Evolutionary conservation across 2,329 filamentous ascomycete genomes (phyloP).

Genomic region (Aspergillus sojae): DNA sequence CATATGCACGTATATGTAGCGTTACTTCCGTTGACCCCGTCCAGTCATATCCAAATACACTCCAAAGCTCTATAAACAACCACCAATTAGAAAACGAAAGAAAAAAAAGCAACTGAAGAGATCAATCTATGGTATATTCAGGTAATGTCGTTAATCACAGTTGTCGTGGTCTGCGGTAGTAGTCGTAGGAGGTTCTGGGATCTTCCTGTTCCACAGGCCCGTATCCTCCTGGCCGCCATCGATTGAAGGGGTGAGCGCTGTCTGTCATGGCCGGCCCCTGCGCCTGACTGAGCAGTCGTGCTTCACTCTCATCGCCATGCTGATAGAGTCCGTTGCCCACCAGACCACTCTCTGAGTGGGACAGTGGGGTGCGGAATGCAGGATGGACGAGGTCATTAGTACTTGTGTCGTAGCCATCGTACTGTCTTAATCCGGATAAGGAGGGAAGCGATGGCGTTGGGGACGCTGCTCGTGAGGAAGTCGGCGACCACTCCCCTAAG

Average conservation of each 20-base stretch:
- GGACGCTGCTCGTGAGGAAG: conserved; percentile 44
- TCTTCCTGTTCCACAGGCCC: conserved; percentile 43
- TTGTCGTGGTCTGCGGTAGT: conserved; percentile 32
- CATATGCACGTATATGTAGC: conserved; percentile 6
- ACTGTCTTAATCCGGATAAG: conserved; percentile 27
- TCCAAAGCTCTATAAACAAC: conserved; percentile 3
- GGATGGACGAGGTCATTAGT: conserved; percentile 35
- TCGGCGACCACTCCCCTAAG: conserved; percentile 41
- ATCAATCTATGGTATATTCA: conserved; percentile 1
- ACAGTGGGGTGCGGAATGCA: conserved; percentile 38
- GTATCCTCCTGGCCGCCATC: conserved; percentile 41
- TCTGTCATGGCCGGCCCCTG: conserved; percentile 33
- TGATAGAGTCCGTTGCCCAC: conserved; percentile 34
- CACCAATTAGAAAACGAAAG: neutral
- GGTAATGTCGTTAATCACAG: conserved; percentile 1
- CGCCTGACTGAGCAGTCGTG: conserved; percentile 39
- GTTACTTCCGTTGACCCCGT: conserved; percentile 1
- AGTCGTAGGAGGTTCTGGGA: conserved; percentile 38
- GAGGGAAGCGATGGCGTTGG: conserved; percentile 41
- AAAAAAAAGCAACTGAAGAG: conserved; percentile 1
- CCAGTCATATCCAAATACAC: neutral
- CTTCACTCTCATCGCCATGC: conserved; percentile 44
- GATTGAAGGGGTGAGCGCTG: conserved; percentile 28
- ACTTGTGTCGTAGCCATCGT: conserved; percentile 29
- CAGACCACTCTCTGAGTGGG: conserved; percentile 27